These are phyloP conservation scores for Populus hybrid DNA, from an alignment of 441 rosid species.

Conservation along the genomic window DNA sequence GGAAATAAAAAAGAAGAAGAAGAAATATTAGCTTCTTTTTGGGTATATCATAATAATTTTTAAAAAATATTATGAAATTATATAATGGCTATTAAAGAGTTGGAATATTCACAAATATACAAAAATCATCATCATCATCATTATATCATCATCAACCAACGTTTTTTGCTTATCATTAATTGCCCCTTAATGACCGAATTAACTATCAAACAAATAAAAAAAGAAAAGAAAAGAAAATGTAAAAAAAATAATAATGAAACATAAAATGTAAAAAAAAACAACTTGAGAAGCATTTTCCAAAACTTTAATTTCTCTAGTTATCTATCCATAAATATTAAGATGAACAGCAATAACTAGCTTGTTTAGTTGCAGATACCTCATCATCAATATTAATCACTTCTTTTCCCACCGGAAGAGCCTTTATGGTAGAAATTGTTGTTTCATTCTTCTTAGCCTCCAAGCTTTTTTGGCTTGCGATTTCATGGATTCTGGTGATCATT, in stretches of 20 bases:
- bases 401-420: conserved; percentile 40
- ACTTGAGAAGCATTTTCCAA: neutral
- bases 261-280: neutral
- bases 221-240: neutral
- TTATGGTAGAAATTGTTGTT: neutral
- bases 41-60: neutral
- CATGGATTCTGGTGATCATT: conserved; percentile 65
- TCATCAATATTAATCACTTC: conserved; percentile 43
- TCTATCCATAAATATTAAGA: neutral
- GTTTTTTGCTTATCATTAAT: no score
- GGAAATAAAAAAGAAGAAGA: no score
- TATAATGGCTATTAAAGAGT: no score
- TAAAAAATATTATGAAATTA: no score
- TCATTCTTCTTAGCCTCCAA: conserved; percentile 44
- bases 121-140: neutral
- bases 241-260: no score
- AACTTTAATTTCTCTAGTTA: neutral
- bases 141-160: neutral
- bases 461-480: conserved; percentile 46
- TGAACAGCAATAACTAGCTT: conserved; percentile 45
- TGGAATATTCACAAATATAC: neutral
- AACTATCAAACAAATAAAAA: neutral
- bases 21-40: neutral
- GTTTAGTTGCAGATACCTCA: conserved; percentile 65
- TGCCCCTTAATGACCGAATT: neutral